Evolutionary conservation across 2,329 filamentous ascomycete species (phyloP).

Genomic region (Talaromyces islandicus): DNA sequence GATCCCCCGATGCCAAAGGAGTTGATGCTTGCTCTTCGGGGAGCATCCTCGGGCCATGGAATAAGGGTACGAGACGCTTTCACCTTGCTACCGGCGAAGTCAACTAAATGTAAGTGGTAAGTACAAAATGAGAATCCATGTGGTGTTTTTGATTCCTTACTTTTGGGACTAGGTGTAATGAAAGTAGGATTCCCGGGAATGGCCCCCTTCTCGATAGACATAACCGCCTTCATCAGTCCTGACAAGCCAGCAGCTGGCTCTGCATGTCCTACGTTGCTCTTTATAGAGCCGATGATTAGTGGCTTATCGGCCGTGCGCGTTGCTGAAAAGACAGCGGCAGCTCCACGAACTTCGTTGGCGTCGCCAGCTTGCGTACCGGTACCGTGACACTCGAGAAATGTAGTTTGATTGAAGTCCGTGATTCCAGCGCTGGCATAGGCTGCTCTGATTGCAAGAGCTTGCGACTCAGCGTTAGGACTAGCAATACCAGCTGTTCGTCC

Average conservation of each 20-base stretch:
- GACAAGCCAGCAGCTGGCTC: conserved; percentile 24
- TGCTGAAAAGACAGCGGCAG: neutral
- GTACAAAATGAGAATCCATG: neutral
- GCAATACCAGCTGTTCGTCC: conserved; percentile 23
- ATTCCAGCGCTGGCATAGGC: conserved; percentile 28
- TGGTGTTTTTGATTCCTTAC: neutral
- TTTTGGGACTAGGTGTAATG: conserved; percentile 14
- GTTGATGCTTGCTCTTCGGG: conserved; percentile 28
- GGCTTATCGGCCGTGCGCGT: neutral
- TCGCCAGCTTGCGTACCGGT: conserved; percentile 29
- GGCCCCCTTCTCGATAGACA: conserved; percentile 21
- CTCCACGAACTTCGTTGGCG: conserved; percentile 12
- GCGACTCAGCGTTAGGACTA: conserved; percentile 25
- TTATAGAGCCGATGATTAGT: conserved; percentile 23
- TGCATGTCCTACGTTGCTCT: conserved; percentile 28
- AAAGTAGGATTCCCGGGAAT: neutral
- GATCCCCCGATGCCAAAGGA: conserved; percentile 39
- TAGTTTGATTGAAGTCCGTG: neutral
- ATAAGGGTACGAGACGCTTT: conserved; percentile 14
- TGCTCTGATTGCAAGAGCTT: conserved; percentile 29
- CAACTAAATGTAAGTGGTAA: neutral
- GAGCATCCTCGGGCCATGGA: conserved; percentile 12
- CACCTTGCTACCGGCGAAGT: conserved; percentile 18
- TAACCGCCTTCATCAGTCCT: conserved; percentile 19
- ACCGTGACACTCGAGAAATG: conserved; percentile 31